These are phyloP conservation scores for Clarireedia hainanense DNA, from an alignment of 2,329 filamentous ascomycete species.

Conservation along the genomic window DNA sequence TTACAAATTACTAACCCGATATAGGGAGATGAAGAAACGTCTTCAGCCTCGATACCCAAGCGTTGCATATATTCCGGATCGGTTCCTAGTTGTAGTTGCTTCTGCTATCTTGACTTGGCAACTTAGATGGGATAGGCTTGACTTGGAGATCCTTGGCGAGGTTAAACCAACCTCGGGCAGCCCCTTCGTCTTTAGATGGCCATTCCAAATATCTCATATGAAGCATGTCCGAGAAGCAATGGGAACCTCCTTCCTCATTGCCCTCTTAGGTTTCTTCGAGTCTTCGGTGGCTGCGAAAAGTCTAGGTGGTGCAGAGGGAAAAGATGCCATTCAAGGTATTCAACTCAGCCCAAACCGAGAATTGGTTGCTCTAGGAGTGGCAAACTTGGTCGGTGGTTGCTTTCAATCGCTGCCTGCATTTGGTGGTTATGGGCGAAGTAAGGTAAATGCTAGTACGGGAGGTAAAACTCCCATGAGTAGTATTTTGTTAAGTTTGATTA, in stretches of 20 bases:
- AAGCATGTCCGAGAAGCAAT: constrained; percentile 77
- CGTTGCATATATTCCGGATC: constrained; percentile 85
- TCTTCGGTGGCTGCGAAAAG: constrained; percentile 94
- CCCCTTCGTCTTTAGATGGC: constrained; percentile 75
- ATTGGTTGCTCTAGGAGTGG: constrained; percentile 81
- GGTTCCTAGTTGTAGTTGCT: constrained; percentile 79
- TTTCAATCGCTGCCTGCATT: constrained; percentile 93
- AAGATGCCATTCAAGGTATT: constrained; percentile 67
- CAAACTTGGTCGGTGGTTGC: constrained; percentile 83
- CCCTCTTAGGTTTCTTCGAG: constrained; percentile 95
- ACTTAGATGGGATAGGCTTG: constrained; percentile 70
- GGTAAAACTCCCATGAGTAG: constrained; percentile 92
- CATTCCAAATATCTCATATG: constrained; percentile 70
- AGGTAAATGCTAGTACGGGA: constrained; percentile 88
- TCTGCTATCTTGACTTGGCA: constrained; percentile 73
- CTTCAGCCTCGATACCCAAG: constrained; percentile 71
- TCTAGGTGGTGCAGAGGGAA: constrained; percentile 51
- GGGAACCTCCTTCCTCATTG: constrained; percentile 87
- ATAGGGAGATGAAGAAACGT: constrained; percentile 70
- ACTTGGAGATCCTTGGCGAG: constrained; percentile 75
- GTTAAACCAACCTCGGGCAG: constrained; percentile 68
- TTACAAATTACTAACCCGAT: constrained; percentile 7
- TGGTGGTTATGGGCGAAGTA: constrained; percentile 91
- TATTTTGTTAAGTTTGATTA: constrained; percentile 75
- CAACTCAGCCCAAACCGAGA: constrained; percentile 86